A percentile compares a stretch with the other conserved stretches of the same genome.
Conservation (phyloP, 2,329 filamentous ascomycete species). For the Colletotrichum zoysiae region DNA sequence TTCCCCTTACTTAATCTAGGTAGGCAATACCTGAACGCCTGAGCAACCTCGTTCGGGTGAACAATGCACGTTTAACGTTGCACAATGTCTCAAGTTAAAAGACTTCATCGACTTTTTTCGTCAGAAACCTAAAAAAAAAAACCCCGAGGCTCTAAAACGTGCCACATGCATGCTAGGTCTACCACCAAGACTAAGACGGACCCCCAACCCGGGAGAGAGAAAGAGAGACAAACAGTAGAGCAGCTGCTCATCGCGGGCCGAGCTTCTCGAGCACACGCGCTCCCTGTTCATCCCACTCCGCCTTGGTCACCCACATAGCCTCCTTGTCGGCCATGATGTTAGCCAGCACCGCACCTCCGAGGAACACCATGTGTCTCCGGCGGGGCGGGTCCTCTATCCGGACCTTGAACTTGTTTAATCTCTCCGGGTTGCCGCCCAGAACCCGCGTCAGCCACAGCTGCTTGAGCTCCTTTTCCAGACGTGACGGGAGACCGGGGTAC, state of each 20-base stretch:
- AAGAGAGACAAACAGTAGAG: neutral
- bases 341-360: conserved; percentile 94
- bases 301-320: conserved; percentile 98
- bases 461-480: conserved; percentile 98
- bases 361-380: conserved; percentile 98
- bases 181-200: conserved; percentile 36
- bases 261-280: conserved; percentile 88
- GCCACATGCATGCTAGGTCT: conserved; percentile 41
- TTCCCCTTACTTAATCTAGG: conserved; percentile 2
- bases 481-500: conserved; percentile 95
- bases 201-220: conserved; percentile 1
- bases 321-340: conserved; percentile 99
- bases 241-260: conserved; percentile 77
- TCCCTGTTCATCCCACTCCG: conserved; percentile 97
- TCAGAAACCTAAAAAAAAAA: conserved; percentile 23
- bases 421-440: conserved; percentile 89
- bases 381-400: conserved; percentile 97
- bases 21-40: neutral
- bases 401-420: conserved; percentile 98
- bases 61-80: neutral
- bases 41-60: neutral
- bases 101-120: conserved; percentile 40
- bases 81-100: conserved; percentile 5
- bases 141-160: conserved; percentile 39
- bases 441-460: conserved; percentile 97